Base-by-base conservation (phyloP, 495 filamentous ascomycete genomes). In the Aspergillus olivimuriae region DNA sequence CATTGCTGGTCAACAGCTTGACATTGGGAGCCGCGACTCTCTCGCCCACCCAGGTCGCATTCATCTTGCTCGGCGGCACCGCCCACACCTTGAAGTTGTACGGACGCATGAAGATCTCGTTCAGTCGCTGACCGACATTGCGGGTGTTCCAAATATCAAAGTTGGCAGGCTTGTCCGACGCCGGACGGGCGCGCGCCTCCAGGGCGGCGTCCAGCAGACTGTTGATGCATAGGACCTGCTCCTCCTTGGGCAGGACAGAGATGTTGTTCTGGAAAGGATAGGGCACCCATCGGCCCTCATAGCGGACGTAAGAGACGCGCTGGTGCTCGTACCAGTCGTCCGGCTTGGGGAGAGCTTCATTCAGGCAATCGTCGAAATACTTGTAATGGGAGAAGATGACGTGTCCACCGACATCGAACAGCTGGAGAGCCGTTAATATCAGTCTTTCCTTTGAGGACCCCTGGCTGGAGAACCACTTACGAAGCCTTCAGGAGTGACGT, bases 31-130 rank as follows among this genome's bases (percentile, higher is more conserved):
- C 90, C 26, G 92, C 92, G 39, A 99, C 92, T 74, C 92, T 90
- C 80, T 99, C 92, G 53, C 92, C 92, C 39, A 97, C 87, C 92
- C 92, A 99, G 63, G 6, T 6, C n/a, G n/a, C 40, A 43, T 72
- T 49, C 77, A 96, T 92, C 85, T 94, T 94, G 46, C 86, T 94
- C 18, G 94, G 96, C 30, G 94, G 92, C 57, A 97, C 91, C 45
- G 92, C 94, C 92, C 92, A 99, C 60, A 97, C 92, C 73, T 99
- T 99, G 82, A 80, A 97, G 80, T 99, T 99, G 79, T 99, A 99
- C 34, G 92, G 92, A 55, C 94, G 74, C 92, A 99, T 99, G 82
- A 99, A 99, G 42, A 90, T 72, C 66, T 99, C 82, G 46, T 91
- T 91, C 50, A 99, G 76, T 52, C 94, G 94, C 51, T 70, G 68